A percentile compares a stretch with the other conserved stretches of the same genome.
Evolutionary conservation across 1,284 basidiomycete species (phyloP).

Genomic region (Boletellus deceptivus): DNA sequence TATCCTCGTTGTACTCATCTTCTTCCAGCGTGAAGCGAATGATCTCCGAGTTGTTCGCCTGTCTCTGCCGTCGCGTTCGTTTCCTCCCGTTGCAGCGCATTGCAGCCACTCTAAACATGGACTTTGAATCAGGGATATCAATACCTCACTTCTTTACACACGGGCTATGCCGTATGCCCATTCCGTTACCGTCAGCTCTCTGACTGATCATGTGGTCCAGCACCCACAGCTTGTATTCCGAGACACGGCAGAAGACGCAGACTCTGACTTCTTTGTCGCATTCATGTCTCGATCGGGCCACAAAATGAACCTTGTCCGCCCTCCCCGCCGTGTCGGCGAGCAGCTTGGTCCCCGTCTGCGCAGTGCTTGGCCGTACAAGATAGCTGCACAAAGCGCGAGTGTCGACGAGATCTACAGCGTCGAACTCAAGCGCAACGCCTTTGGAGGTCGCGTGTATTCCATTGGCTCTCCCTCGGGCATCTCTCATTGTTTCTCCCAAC

Average conservation of each 20-base stretch:
- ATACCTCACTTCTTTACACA: conserved; percentile 61
- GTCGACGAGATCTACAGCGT: conserved; percentile 52
- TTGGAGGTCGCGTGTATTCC: conserved; percentile 38
- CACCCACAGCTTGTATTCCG: conserved; percentile 62
- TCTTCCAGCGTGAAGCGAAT: conserved; percentile 40
- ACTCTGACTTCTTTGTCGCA: conserved; percentile 58
- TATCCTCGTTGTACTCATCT: conserved; percentile 8
- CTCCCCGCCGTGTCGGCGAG: conserved; percentile 49
- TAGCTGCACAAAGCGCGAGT: conserved; percentile 46
- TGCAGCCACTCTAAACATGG: conserved; percentile 11
- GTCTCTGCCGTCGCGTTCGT: conserved; percentile 41
- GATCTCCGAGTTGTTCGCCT: conserved; percentile 41
- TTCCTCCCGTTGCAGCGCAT: not conserved
- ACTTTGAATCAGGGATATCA: conserved; percentile 40
- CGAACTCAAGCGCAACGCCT: conserved; percentile 41
- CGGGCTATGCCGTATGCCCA: conserved; percentile 48
- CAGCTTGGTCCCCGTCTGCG: conserved; percentile 47
- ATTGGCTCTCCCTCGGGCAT: conserved; percentile 16
- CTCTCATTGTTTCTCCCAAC: conserved; percentile 12
- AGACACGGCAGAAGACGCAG: conserved; percentile 44
- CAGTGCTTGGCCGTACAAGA: conserved; percentile 46
- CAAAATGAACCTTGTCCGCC: conserved; percentile 56
- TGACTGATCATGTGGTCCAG: conserved; percentile 28
- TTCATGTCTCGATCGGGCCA: conserved; percentile 56
- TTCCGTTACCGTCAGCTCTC: not conserved